Base-by-base conservation (phyloP, 352 stramenopile species). In the Plasmopara viticola region DNA sequence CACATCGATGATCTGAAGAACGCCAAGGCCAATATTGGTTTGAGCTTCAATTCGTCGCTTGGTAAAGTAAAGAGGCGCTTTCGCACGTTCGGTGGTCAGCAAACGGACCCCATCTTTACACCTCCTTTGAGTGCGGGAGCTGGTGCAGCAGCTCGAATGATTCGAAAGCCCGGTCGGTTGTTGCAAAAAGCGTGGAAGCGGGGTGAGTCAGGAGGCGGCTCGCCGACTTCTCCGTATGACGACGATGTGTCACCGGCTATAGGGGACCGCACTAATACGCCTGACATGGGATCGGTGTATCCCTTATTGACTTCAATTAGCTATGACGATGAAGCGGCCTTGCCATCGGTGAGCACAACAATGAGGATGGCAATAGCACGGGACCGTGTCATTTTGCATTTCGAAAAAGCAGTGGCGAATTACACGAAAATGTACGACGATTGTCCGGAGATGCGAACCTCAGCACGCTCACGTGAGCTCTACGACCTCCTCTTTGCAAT, bases 1-100 rank as follows among this genome's bases (percentile, higher is more conserved):
- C 69, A 80, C 51, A 79, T 88, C 49, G 75, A 88, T 48, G 78
- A 88, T 38, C 48, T 90, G 25, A 86, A 87, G 53, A 83, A 71
- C 44, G 85, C 85, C 44, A 87, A 84, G 53, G 66, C 69, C 3
- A 87, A 91, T 38, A 64, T 91, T 29, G 74, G 77, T 9, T 87
- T 78, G 14, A 87, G 75, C 40, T 66, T 91, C 15, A 89, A 84
- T 44, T 76, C 64, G 7, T 88, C 78, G 5, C 56, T 88, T 13
- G 70, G 74, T 40, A 89, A 89, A 55, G 77, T 91, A 33, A 87
- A 87, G 48, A 80, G 70, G 31, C 72, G 72, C 10, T 87, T 91
- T 20, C 69, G 70, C 0, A 85, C 75, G n/a, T 54, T 87, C 39
- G 70, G 72, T 12, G 71, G 62, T 14, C 69, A 86, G 43, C 66